phyloP scores from a whole-genome alignment of 2,329 filamentous ascomycete genomes.

The Aspergillus aculeatinus region DNA sequence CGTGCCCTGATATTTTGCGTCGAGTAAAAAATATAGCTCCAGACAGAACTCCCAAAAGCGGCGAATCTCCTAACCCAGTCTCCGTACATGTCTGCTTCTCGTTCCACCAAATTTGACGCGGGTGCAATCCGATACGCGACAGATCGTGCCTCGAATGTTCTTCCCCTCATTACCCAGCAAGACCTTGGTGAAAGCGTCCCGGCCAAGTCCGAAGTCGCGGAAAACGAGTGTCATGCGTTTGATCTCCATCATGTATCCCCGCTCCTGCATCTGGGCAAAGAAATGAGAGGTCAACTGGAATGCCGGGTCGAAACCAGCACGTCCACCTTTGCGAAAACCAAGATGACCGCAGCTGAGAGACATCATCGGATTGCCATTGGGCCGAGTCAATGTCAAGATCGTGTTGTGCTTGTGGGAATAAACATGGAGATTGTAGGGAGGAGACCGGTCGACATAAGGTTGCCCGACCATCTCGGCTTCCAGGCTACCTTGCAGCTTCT shows the following conservation, averaged over 20 bases:
- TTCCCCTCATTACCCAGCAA: slow-evolving; percentile 82
- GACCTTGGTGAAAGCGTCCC: slow-evolving; percentile 88
- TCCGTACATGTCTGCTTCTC: slow-evolving; percentile 78
- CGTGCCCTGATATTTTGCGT: neutral
- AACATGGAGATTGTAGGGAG: slow-evolving; percentile 81
- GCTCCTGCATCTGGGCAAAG: slow-evolving; percentile 79
- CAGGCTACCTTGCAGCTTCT: slow-evolving; percentile 32
- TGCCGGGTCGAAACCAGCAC: slow-evolving; percentile 83
- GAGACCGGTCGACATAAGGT: slow-evolving; percentile 37
- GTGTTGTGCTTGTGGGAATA: slow-evolving; percentile 91
- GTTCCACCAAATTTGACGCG: slow-evolving; percentile 94
- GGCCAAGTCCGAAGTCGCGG: slow-evolving; percentile 79
- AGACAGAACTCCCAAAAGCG: slow-evolving; percentile 8
- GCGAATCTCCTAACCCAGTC: slow-evolving; percentile 59
- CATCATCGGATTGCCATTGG: slow-evolving; percentile 75
- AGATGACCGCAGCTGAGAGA: slow-evolving; percentile 82
- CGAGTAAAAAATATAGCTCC: neutral
- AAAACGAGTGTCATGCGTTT: slow-evolving; percentile 74
- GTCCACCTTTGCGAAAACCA: slow-evolving; percentile 80
- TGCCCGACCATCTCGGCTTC: slow-evolving; percentile 37
- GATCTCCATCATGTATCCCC: slow-evolving; percentile 74
- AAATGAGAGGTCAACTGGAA: slow-evolving; percentile 87
- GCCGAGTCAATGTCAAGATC: slow-evolving; percentile 84
- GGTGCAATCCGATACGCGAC: slow-evolving; percentile 79
- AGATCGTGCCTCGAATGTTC: slow-evolving; percentile 70